These are phyloP conservation scores for Lignosus rhinocerotis DNA, from an alignment of 1,284 basidiomycete genomes.

Conservation along the genomic window DNA sequence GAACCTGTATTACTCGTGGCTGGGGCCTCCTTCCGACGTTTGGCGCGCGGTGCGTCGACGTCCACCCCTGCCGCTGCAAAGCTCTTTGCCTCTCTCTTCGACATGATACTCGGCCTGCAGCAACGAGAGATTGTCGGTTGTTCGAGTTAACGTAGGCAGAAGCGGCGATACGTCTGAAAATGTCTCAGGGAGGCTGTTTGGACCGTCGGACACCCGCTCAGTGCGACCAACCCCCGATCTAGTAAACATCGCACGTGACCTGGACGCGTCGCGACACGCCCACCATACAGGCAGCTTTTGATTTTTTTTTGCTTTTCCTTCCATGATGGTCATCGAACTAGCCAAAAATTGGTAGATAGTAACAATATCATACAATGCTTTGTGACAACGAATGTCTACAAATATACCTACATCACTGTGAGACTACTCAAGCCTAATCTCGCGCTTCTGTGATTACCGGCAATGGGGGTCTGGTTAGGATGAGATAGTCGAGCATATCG, in stretches of 20 bases:
- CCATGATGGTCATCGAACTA: too few species aligned
- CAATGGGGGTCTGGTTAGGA: conserved; percentile 23
- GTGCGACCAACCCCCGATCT: conserved; percentile 16
- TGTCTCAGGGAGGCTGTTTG: conserved; percentile 12
- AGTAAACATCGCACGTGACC: conserved; percentile 24
- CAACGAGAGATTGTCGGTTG: conserved; percentile 5
- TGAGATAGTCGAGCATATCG: conserved; percentile 26
- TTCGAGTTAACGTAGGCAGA: conserved; percentile 12
- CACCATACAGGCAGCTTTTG: background rate
- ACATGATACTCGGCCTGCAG: conserved; percentile 41
- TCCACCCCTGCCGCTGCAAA: conserved; percentile 49
- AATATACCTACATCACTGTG: background rate
- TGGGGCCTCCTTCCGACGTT: conserved; percentile 63
- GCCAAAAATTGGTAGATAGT: background rate
- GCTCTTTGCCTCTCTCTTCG: conserved; percentile 64
- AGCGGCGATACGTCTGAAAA: conserved; percentile 18
- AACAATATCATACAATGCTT: background rate
- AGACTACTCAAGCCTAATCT: background rate
- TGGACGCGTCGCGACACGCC: conserved; percentile 19
- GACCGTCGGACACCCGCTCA: conserved; percentile 8
- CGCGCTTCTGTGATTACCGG: conserved; percentile 20
- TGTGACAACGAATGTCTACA: background rate
- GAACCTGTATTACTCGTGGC: conserved; percentile 30
- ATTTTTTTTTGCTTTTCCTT: background rate
- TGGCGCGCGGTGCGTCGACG: conserved; percentile 61